Base-by-base conservation (phyloP, 495 filamentous ascomycete genomes). In the Jackrogersella minutella region DNA sequence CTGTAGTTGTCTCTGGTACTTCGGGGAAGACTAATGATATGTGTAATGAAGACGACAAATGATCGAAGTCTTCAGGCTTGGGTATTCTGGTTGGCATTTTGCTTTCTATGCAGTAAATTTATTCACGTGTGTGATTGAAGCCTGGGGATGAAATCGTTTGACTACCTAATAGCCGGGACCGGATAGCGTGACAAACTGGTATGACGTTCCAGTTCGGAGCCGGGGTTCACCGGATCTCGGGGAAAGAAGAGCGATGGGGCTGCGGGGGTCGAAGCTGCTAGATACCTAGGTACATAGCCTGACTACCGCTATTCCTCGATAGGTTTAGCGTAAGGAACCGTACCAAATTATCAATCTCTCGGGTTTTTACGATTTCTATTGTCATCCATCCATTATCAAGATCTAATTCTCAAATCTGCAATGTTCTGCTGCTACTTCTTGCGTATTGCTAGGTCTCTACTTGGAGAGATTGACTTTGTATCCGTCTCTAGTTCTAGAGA, bases 1-100 rank as follows among this genome's bases (percentile, higher is more conserved):
- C 88, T 16, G 87, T 88, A 53, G 86, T 80, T 0, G 77, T 76
- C 50, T 82, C 81, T 5, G 72, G 76, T 1, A 81, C 74, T 16
- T 71, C 31, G 11, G 81, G 79, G 68, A 71, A 78, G 36, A 66
- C 47, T 8, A 80, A 68, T 5, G 70, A 61, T 43, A 76, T 22
- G 22, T 73, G 67, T 31, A 81, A 53, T 0, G 58, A 54, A 40
- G 72, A 58, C 30, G 51, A 31, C 47, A 80, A 59, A 41, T 75
- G 49, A 36, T 61, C 13, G 52, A 80, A 81, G 63, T 80, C 78
- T 8, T 73, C 56, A 9, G 56, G 56, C 19, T 74, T 74, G 37
- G 80, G 80, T 57, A 78, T 72, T 54, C 77, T 73, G 2, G 77
- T 75, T 36, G 74, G 74, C 74, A 75, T 77, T 17, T 10, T 60